Evolutionary conservation across 2,329 filamentous ascomycete species (phyloP).

Genomic region (Talaromyces atroroseus): DNA sequence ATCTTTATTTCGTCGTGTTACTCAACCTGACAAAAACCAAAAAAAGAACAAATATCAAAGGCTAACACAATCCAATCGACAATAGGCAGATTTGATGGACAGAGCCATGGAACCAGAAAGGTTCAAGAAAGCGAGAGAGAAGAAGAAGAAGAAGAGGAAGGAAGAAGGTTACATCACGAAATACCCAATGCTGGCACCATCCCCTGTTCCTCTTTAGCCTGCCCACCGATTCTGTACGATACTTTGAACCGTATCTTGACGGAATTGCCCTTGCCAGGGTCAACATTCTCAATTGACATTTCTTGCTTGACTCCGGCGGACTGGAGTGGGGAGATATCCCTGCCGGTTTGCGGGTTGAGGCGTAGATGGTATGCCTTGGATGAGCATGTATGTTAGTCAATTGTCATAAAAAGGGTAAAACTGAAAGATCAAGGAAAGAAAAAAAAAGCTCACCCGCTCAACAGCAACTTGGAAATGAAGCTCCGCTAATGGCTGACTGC

Average conservation of each 20-base stretch:
- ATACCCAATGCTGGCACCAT: conserved; percentile 76
- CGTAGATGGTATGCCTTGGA: conserved; percentile 70
- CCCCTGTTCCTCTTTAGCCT: conserved; percentile 69
- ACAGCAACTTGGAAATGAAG: conserved; percentile 90
- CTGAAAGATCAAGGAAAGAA: neutral
- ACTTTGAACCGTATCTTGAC: conserved; percentile 89
- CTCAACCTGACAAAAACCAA: neutral
- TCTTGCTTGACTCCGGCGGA: conserved; percentile 75
- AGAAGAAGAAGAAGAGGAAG: neutral
- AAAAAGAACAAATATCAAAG: neutral
- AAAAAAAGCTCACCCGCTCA: conserved; percentile 63
- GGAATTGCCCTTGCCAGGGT: conserved; percentile 65
- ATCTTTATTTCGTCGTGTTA: neutral
- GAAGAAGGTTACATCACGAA: conserved; percentile 41
- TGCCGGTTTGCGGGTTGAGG: conserved; percentile 78
- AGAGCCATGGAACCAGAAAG: neutral
- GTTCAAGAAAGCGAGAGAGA: neutral
- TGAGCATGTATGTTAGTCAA: neutral
- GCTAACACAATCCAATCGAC: neutral
- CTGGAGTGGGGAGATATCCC: conserved; percentile 64
- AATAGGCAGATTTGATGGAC: neutral
- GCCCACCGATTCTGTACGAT: conserved; percentile 64
- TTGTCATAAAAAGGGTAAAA: neutral
- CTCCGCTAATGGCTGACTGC: conserved; percentile 64
- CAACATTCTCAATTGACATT: conserved; percentile 70